Evolutionary conservation across 495 filamentous ascomycete species (phyloP).

Genomic region (Talaromyces liani): DNA sequence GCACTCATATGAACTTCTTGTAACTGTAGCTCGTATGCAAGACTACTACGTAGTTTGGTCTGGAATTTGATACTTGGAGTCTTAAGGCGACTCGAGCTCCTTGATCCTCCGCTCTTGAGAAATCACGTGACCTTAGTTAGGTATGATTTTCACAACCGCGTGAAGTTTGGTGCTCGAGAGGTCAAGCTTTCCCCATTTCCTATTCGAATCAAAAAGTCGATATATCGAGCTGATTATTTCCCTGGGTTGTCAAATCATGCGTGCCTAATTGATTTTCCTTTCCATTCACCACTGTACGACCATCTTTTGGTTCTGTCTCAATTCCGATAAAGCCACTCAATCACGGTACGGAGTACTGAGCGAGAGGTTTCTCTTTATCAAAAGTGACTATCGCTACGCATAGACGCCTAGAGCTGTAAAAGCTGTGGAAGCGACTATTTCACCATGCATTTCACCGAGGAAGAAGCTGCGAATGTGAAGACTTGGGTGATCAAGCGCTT

Average conservation of each 20-base stretch:
- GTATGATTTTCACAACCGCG: not conserved
- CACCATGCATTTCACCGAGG: constrained; percentile 72
- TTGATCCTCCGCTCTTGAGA: not conserved
- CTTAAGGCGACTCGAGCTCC: not conserved
- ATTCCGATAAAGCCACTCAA: not conserved
- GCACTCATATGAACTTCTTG: not conserved
- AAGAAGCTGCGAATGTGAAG: constrained; percentile 67
- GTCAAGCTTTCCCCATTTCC: constrained; percentile 2
- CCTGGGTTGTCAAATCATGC: not conserved
- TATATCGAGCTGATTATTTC: not conserved
- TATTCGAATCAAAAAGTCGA: not conserved
- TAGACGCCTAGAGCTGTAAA: not conserved
- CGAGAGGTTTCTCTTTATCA: not conserved
- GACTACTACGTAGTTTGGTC: not conserved
- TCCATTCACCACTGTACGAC: not conserved
- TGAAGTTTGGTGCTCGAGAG: not conserved
- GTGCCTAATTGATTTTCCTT: not conserved
- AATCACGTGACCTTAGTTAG: constrained; percentile 1
- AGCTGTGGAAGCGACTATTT: not conserved
- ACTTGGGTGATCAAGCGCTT: constrained; percentile 84
- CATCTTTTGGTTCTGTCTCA: not conserved
- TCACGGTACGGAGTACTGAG: not conserved
- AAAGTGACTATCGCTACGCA: not conserved
- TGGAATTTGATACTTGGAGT: no score
- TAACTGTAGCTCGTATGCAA: not conserved